Conservation (phyloP, 495 filamentous ascomycete species). For the Rostrohypoxylon terebratum region DNA sequence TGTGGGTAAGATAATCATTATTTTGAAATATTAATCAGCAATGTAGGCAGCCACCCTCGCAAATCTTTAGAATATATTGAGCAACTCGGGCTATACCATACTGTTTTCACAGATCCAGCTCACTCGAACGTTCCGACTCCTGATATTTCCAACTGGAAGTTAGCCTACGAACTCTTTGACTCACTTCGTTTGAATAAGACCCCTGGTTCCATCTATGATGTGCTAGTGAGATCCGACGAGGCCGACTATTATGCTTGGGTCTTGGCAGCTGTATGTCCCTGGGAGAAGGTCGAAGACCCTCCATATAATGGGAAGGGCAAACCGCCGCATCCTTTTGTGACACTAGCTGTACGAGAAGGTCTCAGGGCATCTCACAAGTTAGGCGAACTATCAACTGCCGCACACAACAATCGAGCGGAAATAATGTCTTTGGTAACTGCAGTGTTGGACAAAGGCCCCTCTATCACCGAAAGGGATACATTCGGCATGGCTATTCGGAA, state of each 20-base stretch:
- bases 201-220: slow-evolving; percentile 60
- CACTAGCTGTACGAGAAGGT: slow-evolving; percentile 76
- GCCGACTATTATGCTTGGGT: slow-evolving; percentile 79
- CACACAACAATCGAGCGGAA: slow-evolving; percentile 67
- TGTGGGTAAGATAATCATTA: background rate
- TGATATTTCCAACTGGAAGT: slow-evolving; percentile 57
- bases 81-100: slow-evolving; percentile 77
- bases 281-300: slow-evolving; percentile 68
- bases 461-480: slow-evolving; percentile 53
- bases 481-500: slow-evolving; percentile 82
- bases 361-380: slow-evolving; percentile 82
- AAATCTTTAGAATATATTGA: slow-evolving; percentile 78
- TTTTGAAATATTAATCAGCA: slow-evolving; percentile 15
- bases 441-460: slow-evolving; percentile 52
- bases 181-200: slow-evolving; percentile 60
- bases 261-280: slow-evolving; percentile 79
- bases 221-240: slow-evolving; percentile 69
- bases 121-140: slow-evolving; percentile 53
- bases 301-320: slow-evolving; percentile 57
- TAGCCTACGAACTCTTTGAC: slow-evolving; percentile 64
- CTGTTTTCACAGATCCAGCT: slow-evolving; percentile 80
- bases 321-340: slow-evolving; percentile 56
- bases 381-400: slow-evolving; percentile 70
- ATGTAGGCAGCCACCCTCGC: slow-evolving; percentile 73
- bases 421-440: slow-evolving; percentile 70